Evolutionary conservation across 2,329 filamentous ascomycete species (phyloP).

Genomic region (Phyllosticta citribraziliensis): DNA sequence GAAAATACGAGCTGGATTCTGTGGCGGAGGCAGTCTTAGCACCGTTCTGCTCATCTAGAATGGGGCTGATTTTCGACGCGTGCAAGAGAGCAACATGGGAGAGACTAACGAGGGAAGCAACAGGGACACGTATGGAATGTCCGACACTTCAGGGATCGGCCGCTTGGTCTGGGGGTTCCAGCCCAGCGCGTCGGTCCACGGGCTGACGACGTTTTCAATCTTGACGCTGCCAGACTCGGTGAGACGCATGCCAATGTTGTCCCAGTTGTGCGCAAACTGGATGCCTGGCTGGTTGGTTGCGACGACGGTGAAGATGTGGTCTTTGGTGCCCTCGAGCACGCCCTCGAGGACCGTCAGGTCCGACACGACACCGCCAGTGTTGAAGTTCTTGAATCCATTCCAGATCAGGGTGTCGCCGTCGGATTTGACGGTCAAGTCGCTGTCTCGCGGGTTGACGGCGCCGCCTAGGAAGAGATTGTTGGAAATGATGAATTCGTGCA

Average conservation of each 20-base stretch:
- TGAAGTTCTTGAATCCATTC: constrained; percentile 56
- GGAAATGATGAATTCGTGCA: constrained; percentile 47
- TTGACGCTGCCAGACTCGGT: constrained; percentile 55
- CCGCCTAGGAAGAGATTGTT: constrained; percentile 60
- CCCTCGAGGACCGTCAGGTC: constrained; percentile 58
- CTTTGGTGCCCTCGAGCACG: constrained; percentile 45
- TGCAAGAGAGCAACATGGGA: background rate
- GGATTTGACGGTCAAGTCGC: constrained; percentile 46
- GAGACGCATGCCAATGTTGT: constrained; percentile 53
- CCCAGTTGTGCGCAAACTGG: constrained; percentile 51
- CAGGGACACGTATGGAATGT: constrained; percentile 46
- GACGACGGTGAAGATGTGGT: constrained; percentile 55
- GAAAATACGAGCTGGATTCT: constrained; percentile 56
- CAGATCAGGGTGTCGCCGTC: constrained; percentile 49
- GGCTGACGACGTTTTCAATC: constrained; percentile 47
- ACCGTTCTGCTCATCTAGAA: too few species aligned
- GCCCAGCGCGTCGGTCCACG: constrained; percentile 53
- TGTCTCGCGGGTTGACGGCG: constrained; percentile 55
- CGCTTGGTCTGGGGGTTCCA: constrained; percentile 45
- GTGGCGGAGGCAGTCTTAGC: background rate
- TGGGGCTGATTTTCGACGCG: background rate
- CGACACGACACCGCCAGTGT: constrained; percentile 56
- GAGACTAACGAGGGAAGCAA: constrained; percentile 43
- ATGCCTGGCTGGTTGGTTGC: constrained; percentile 49
- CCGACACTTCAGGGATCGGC: constrained; percentile 41